phyloP scores from a whole-genome alignment of 225 moss, liverwort and hornwort species.

The Physcomitrium patens region DNA sequence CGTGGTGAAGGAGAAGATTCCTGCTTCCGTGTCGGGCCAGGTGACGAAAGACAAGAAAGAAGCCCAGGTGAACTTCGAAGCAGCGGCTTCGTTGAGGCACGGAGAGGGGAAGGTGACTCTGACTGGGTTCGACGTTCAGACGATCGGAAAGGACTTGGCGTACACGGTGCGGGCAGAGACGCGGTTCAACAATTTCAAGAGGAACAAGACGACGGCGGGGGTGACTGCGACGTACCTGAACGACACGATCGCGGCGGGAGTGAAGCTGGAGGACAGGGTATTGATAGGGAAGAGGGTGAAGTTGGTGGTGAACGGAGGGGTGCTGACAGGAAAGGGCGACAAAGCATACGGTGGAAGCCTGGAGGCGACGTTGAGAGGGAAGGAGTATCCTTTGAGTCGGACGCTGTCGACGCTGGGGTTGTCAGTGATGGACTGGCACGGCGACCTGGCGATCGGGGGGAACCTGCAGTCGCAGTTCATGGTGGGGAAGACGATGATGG shows the following conservation, averaged over 20 bases:
- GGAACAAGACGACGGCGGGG: slow-evolving; percentile 44
- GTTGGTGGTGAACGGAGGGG: slow-evolving; percentile 45
- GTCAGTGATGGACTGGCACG: slow-evolving; percentile 49
- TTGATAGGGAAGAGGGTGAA: slow-evolving; percentile 43
- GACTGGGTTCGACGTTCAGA: slow-evolving; percentile 39
- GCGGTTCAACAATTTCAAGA: slow-evolving; percentile 36
- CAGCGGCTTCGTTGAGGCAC: slow-evolving; percentile 45
- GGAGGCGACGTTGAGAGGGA: slow-evolving; percentile 39
- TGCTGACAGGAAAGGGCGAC: slow-evolving; percentile 42
- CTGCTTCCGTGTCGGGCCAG: slow-evolving; percentile 36
- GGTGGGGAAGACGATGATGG: slow-evolving; percentile 46
- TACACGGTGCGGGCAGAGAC: slow-evolving; percentile 40
- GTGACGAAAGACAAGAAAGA: slow-evolving; percentile 47
- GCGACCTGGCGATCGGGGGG: slow-evolving; percentile 41
- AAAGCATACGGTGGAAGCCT: slow-evolving; percentile 43
- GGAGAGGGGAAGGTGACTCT: slow-evolving; percentile 40
- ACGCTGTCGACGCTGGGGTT: slow-evolving; percentile 41
- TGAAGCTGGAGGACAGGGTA: slow-evolving; percentile 45
- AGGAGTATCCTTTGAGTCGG: slow-evolving; percentile 34
- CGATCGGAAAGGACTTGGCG: slow-evolving; percentile 41
- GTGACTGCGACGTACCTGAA: slow-evolving; percentile 39
- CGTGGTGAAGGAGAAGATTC: slow-evolving; percentile 40
- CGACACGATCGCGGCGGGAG: slow-evolving; percentile 36
- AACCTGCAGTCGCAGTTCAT: slow-evolving; percentile 48
- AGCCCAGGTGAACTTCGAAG: slow-evolving; percentile 40